These are phyloP conservation scores for Aspergillus alliaceus DNA, from an alignment of 2,329 filamentous ascomycete genomes.

Conservation along the genomic window DNA sequence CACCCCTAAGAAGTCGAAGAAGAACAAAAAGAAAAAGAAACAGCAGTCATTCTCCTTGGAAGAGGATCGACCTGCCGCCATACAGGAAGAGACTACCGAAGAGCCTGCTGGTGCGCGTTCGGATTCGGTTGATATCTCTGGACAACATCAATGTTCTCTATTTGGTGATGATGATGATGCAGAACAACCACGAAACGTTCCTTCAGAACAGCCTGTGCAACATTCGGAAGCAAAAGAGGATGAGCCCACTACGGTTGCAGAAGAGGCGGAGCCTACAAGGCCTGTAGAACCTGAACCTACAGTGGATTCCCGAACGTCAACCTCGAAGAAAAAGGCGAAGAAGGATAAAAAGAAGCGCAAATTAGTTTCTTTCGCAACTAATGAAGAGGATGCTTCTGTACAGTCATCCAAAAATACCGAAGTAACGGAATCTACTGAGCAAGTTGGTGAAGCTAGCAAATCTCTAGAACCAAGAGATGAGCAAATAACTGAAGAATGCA, in stretches of 20 bases:
- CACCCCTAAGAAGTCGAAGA: slow-evolving; percentile 24
- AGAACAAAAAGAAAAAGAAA: slow-evolving; percentile 34
- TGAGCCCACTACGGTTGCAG: background rate
- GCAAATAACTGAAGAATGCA: background rate
- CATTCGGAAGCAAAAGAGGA: background rate
- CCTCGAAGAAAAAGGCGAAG: slow-evolving; percentile 41
- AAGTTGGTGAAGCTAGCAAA: background rate
- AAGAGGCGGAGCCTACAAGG: background rate
- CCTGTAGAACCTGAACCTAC: background rate
- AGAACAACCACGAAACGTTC: background rate
- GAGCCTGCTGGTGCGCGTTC: background rate
- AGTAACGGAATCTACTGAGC: slow-evolving; percentile 3
- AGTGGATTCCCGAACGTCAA: slow-evolving; percentile 15
- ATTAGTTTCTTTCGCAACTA: slow-evolving; percentile 27
- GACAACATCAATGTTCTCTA: background rate
- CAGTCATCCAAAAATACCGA: background rate
- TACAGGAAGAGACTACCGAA: background rate
- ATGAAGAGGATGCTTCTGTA: slow-evolving; percentile 6
- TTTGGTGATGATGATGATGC: background rate
- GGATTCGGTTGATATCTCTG: background rate
- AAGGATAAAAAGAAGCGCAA: slow-evolving; percentile 38
- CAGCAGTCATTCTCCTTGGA: slow-evolving; percentile 17
- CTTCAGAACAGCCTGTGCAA: background rate
- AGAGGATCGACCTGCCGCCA: background rate
- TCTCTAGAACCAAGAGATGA: background rate